phyloP scores from a whole-genome alignment of 768 basidiomycete genomes.

The Kwoniella europaea region DNA sequence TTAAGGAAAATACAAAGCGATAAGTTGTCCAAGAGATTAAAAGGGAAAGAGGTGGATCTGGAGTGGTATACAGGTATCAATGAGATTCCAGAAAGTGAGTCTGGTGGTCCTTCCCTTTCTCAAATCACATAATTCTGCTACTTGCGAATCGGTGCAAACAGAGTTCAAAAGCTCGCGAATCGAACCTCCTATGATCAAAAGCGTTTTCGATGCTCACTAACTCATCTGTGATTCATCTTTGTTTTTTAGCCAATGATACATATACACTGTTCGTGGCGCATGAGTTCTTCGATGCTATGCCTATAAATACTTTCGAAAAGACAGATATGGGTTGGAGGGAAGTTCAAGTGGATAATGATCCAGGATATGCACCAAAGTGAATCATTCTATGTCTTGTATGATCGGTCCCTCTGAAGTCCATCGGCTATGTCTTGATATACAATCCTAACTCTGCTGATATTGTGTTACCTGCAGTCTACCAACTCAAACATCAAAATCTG shows the following conservation, averaged over 20 bases:
- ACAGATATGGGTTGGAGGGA: conserved; percentile 81
- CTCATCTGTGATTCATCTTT: background rate
- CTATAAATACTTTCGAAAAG: conserved; percentile 87
- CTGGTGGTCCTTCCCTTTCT: too few relatives aligned
- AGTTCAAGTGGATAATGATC: conserved; percentile 68
- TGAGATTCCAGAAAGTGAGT: conserved; percentile 64
- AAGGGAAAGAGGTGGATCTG: conserved; percentile 55
- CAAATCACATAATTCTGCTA: too few relatives aligned
- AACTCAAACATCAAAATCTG: conserved; percentile 48
- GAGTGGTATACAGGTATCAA: conserved; percentile 77
- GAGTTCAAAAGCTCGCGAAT: too few relatives aligned
- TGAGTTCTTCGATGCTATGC: conserved; percentile 96
- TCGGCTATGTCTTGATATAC: too few relatives aligned
- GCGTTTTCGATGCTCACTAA: background rate
- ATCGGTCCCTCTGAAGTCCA: too few relatives aligned
- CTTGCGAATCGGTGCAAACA: too few relatives aligned
- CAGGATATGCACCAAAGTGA: conserved; percentile 56
- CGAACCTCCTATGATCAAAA: too few relatives aligned
- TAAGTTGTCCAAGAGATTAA: conserved; percentile 60
- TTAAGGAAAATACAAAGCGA: conserved; percentile 70
- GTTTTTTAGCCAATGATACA: conserved; percentile 49
- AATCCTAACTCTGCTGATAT: too few relatives aligned
- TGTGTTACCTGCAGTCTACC: too few relatives aligned
- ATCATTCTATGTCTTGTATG: conserved; percentile 3
- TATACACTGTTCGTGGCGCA: conserved; percentile 92